These are phyloP conservation scores for Ustilago hordei DNA, from an alignment of 1,284 basidiomycete species.

Conservation along the genomic window DNA sequence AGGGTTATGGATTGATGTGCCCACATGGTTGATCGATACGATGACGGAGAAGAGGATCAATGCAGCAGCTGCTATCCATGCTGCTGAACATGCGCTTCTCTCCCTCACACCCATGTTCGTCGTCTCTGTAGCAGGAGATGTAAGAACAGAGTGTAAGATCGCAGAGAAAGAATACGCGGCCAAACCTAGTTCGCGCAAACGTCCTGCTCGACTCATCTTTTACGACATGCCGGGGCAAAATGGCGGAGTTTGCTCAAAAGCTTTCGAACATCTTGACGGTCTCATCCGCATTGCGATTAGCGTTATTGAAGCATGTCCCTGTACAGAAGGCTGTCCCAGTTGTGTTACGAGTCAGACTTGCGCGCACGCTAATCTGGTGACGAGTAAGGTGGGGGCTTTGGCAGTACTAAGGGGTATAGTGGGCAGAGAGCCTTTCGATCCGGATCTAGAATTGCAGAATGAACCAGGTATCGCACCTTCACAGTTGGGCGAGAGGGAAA, in stretches of 20 bases:
- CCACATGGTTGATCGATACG: conserved; percentile 73
- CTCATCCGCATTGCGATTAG: conserved; percentile 77
- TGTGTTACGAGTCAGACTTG: conserved; percentile 74
- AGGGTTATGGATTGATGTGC: conserved; percentile 88
- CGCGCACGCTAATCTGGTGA: conserved; percentile 59
- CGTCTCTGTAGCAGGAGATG: conserved; percentile 75
- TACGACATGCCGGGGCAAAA: conserved; percentile 81
- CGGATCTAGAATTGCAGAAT: conserved; percentile 54
- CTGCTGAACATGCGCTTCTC: conserved; percentile 84
- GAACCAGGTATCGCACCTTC: conserved; percentile 51
- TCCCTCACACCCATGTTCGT: conserved; percentile 77
- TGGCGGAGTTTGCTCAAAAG: conserved; percentile 80
- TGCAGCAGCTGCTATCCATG: conserved; percentile 83
- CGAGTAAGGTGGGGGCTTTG: conserved; percentile 64
- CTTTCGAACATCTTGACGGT: conserved; percentile 82
- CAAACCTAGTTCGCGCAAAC: conserved; percentile 76
- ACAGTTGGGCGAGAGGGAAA: conserved; percentile 34
- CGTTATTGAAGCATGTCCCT: conserved; percentile 78
- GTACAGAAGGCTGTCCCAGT: conserved; percentile 78
- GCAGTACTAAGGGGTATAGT: conserved; percentile 65
- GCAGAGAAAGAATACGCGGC: conserved; percentile 80
- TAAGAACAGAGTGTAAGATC: conserved; percentile 86
- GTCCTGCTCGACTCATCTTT: conserved; percentile 86
- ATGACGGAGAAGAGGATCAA: conserved; percentile 76
- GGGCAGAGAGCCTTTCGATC: conserved; percentile 60